Evolutionary conservation across 345 rosid genomes (phyloP).

Genomic region (Eucalyptus pauciflora): DNA sequence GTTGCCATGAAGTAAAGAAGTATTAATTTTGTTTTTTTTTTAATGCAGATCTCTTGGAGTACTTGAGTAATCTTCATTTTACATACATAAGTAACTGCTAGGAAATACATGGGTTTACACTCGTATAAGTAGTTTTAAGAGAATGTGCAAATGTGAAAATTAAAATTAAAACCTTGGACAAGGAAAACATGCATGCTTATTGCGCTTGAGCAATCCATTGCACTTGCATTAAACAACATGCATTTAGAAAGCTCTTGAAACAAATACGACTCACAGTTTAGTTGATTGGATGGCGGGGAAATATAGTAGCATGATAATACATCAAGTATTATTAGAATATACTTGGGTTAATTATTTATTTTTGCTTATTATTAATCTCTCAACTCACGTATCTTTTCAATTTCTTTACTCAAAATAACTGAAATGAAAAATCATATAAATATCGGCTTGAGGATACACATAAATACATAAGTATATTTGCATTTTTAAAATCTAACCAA

Average conservation of each 20-base stretch:
- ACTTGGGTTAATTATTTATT: not conserved
- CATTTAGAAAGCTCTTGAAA: not conserved
- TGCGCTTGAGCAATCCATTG: not conserved
- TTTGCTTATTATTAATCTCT: not conserved
- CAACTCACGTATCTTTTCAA: rapidly evolving
- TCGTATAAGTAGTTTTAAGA: not conserved
- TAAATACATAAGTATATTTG: no score
- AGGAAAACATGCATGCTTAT: not conserved
- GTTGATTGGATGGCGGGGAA: not conserved
- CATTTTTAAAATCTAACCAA: not conserved
- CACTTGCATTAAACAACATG: not conserved
- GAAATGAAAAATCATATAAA: not conserved
- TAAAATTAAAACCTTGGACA: not conserved
- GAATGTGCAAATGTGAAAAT: not conserved
- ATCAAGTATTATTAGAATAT: not conserved
- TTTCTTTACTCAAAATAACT: not conserved
- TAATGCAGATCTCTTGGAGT: not conserved
- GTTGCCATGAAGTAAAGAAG: not conserved
- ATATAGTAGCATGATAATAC: not conserved
- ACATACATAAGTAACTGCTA: not conserved
- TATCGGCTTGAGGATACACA: not conserved
- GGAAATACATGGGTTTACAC: not conserved
- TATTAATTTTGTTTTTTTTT: not conserved
- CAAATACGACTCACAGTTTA: not conserved
- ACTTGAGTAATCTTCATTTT: not conserved